These are phyloP conservation scores for Fusarium setosum DNA, from an alignment of 2,329 filamentous ascomycete species.

Conservation along the genomic window DNA sequence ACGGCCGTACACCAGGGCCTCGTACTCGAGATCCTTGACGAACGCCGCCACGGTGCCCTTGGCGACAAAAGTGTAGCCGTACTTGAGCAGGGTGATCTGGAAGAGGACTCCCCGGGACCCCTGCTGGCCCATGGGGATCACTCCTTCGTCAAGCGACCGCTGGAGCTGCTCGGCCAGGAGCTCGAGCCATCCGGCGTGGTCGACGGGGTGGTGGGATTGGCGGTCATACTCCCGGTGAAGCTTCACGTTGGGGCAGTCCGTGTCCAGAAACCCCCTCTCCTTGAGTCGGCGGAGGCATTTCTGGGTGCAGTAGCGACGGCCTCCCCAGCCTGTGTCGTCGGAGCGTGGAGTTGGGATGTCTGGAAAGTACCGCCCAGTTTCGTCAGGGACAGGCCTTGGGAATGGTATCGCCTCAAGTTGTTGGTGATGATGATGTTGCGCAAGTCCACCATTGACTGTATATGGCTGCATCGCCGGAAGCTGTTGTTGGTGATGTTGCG, in stretches of 20 bases:
- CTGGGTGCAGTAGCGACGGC: conserved; percentile 15
- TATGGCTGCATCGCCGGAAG: no score
- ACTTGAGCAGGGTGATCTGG: conserved; percentile 51
- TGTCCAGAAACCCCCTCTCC: conserved; percentile 3
- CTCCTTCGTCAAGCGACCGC: conserved; percentile 45
- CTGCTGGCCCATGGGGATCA: conserved; percentile 40
- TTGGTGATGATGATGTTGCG: no score
- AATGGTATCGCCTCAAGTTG: no score
- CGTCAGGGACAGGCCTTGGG: neutral
- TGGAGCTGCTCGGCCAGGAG: conserved; percentile 48
- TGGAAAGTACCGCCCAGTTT: neutral
- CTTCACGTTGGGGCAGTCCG: conserved; percentile 24
- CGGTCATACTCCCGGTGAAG: conserved; percentile 42
- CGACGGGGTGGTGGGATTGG: conserved; percentile 43
- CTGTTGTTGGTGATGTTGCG: no score
- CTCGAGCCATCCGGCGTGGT: conserved; percentile 40
- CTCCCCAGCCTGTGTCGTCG: conserved; percentile 29
- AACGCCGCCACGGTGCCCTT: conserved; percentile 53
- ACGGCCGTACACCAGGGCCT: conserved; percentile 41
- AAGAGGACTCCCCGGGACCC: conserved; percentile 55
- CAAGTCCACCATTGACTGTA: no score
- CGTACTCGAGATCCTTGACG: conserved; percentile 48
- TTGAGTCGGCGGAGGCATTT: conserved; percentile 10
- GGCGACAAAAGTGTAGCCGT: conserved; percentile 56
- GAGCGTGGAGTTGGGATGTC: neutral